phyloP scores from a whole-genome alignment of 1,139 yeast genomes.

The Hyphopichia burtonii region DNA sequence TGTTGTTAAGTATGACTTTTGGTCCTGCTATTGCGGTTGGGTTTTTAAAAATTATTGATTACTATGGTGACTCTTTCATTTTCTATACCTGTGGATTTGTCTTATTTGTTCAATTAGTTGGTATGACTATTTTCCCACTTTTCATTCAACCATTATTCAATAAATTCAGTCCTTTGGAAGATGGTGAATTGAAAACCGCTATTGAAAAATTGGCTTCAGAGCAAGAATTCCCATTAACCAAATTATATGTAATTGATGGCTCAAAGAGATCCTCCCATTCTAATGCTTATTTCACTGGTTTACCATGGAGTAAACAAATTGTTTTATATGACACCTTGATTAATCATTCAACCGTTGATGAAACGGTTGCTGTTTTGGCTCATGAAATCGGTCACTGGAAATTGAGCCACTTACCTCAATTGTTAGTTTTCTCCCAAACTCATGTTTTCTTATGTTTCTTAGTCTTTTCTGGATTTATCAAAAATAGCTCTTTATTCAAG shows the following conservation, averaged over 20 bases:
- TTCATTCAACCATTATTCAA: conserved; percentile 90
- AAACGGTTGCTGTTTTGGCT: conserved; percentile 91
- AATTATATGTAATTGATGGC: conserved; percentile 88
- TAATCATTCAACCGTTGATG: conserved; percentile 70
- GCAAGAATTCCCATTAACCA: conserved; percentile 81
- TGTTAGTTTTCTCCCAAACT: conserved; percentile 61
- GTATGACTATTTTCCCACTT: conserved; percentile 75
- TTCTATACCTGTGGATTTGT: conserved; percentile 74
- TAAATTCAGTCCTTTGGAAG: conserved; percentile 84
- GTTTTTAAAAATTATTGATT: conserved; percentile 76
- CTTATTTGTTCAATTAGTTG: conserved; percentile 66
- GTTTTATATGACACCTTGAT: conserved; percentile 90
- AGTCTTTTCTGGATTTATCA: conserved; percentile 74
- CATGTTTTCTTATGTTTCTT: conserved; percentile 67
- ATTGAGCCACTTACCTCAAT: conserved; percentile 75
- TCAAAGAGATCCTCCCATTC: conserved; percentile 95
- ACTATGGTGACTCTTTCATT: conserved; percentile 78
- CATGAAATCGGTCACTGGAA: conserved; percentile 99
- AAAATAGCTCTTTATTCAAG: conserved; percentile 71
- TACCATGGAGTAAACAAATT: conserved; percentile 96
- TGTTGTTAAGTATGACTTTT: conserved; percentile 51
- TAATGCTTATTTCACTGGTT: conserved; percentile 91
- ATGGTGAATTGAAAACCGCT: conserved; percentile 80
- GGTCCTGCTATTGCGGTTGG: conserved; percentile 75
- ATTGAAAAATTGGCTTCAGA: conserved; percentile 76